phyloP scores from a whole-genome alignment of 768 basidiomycete genomes.

The Kondoa subrosea region DNA sequence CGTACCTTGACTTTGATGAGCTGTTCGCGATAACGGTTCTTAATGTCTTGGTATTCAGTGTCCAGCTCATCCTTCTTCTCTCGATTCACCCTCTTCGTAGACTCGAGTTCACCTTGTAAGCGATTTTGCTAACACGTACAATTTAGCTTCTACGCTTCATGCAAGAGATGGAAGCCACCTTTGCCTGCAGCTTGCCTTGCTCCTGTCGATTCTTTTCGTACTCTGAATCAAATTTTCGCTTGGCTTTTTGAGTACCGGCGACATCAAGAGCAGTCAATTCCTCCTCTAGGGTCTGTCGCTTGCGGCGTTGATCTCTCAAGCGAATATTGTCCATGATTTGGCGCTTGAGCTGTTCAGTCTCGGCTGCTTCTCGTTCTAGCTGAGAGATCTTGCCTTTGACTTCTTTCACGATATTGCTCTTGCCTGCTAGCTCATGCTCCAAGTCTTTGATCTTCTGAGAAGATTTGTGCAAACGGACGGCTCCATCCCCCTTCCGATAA shows the following conservation, averaged over 20 bases:
- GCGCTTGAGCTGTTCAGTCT: slow-evolving; percentile 46
- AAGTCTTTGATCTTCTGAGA: slow-evolving; percentile 20
- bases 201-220: slow-evolving; percentile 54
- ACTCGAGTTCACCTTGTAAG: slow-evolving; percentile 64
- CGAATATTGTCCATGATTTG: slow-evolving; percentile 70
- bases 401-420: slow-evolving; percentile 16
- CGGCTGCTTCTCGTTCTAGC: slow-evolving; percentile 35
- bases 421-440: slow-evolving; percentile 20
- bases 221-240: slow-evolving; percentile 64
- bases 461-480: slow-evolving; percentile 12
- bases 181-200: slow-evolving; percentile 53
- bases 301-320: slow-evolving; percentile 48
- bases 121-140: no score
- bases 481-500: not conserved
- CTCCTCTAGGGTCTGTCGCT: slow-evolving; percentile 49
- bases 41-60: slow-evolving; percentile 69
- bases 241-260: slow-evolving; percentile 67
- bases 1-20: slow-evolving; percentile 82
- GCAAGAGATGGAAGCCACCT: slow-evolving; percentile 37
- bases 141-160: no score
- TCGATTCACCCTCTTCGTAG: slow-evolving; percentile 50
- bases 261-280: slow-evolving; percentile 64
- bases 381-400: slow-evolving; percentile 22
- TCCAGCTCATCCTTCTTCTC: slow-evolving; percentile 49
- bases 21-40: slow-evolving; percentile 72